Base-by-base conservation (phyloP, 1,284 basidiomycete genomes). In the Neonothopanus nambi region DNA sequence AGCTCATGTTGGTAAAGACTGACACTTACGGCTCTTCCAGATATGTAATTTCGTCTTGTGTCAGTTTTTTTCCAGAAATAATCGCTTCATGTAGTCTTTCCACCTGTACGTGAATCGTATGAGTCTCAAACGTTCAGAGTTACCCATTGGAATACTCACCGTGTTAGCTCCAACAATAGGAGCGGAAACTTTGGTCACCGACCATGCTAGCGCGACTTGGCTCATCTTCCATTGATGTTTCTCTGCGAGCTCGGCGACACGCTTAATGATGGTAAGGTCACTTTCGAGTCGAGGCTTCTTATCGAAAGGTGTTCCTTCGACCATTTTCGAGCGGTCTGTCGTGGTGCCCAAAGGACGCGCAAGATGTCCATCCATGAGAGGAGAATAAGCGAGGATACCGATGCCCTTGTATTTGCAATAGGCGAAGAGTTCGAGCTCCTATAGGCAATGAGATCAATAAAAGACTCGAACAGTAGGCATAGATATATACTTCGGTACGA, bases 401-500 rank as follows among this genome's bases (percentile, higher is more conserved):
- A 58, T 64, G 13, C 65, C 75, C 72, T 76, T 38, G 20, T 37
- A 55, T 9, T 46, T 36, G 45, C 56, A 57, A 43, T 57, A 57
- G 5, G 52, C 37, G 13, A 51, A 23, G 47, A 57, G 49, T 48
- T 57, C 56, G 13, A 53, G 53, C 36, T 57, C 56, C 54, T 55
- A 33, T 1, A 47, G 36, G 15, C 5, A 38, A 17, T n/a, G n/a
- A n/a, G 12, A 33, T n/a, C 21, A 35, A 8, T 28, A 28, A 11
- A 11, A 51, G n/a, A n/a, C 6, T 40, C 11, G 13, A 30, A 2
- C 4, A 36, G n/a, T 20, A 24, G 36, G 18, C 7, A 43, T 8
- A 36, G 20, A 36, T 46, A 61, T 2, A n/a, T 17, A 70, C 69
- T 57, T 76, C 73, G 53, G 75, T 72, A 12, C 74, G 67, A 59